phyloP scores from a whole-genome alignment of 306 rosid genomes.

The Pachyrhizus erosus region DNA sequence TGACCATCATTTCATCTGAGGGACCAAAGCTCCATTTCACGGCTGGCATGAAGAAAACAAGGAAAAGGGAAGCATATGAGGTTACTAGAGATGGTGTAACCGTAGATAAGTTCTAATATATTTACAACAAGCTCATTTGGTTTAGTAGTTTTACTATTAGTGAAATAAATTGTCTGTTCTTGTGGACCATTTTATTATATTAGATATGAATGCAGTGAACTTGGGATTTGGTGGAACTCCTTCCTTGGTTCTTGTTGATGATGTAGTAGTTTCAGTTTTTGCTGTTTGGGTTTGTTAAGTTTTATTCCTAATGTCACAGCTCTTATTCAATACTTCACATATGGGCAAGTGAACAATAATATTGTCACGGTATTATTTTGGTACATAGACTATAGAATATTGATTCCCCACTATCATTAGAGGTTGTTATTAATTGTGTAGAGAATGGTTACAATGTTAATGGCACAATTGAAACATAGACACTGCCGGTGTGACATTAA shows the following conservation, averaged over 20 bases:
- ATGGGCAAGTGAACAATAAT: background rate
- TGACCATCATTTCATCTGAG: slow-evolving; percentile 67
- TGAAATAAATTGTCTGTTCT: slow-evolving; percentile 30
- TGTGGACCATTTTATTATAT: slow-evolving; percentile 18
- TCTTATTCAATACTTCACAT: background rate
- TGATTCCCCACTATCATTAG: background rate
- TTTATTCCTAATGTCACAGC: background rate
- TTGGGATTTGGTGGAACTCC: slow-evolving; percentile 30
- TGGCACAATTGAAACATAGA: background rate
- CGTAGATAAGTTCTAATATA: slow-evolving; percentile 71
- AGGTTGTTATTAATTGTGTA: background rate
- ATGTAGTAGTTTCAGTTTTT: background rate
- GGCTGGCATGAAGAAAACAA: slow-evolving; percentile 91
- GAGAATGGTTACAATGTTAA: background rate
- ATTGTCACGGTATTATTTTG: background rate
- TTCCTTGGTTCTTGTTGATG: background rate
- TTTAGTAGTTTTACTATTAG: slow-evolving; percentile 19
- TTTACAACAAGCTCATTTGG: background rate
- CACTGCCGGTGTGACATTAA: background rate
- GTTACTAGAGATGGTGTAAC: slow-evolving; percentile 78
- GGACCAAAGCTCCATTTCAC: slow-evolving; percentile 82
- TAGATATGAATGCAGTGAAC: slow-evolving; percentile 28
- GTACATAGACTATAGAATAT: background rate
- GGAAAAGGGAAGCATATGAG: slow-evolving; percentile 88
- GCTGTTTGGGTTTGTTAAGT: background rate